Percentiles rank a stretch among this genome's conserved stretches.
These are phyloP conservation scores for Thalassiosira hispida DNA, from an alignment of 352 stramenopile species.

Conservation along the genomic window DNA sequence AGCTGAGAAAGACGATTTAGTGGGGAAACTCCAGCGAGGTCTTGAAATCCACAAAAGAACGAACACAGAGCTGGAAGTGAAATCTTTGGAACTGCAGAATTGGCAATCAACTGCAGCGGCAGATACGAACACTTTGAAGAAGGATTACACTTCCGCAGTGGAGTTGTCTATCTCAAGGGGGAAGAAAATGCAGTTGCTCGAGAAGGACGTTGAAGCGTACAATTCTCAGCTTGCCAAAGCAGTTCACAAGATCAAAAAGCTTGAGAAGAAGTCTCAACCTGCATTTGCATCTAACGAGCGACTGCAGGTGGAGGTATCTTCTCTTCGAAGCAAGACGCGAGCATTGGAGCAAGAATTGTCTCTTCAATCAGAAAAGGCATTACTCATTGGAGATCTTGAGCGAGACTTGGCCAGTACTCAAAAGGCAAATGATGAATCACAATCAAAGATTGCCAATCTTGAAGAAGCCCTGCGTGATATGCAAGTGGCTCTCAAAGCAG, in stretches of 20 bases:
- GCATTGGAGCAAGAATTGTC: conserved; percentile 12
- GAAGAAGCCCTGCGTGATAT: conserved; percentile 16
- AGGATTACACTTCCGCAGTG: conserved; percentile 6
- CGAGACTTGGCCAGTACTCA: conserved; percentile 14
- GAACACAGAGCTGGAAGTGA: conserved; percentile 20
- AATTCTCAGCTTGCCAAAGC: conserved; percentile 2
- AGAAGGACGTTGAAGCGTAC: conserved; percentile 3
- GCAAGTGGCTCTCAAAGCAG: conserved; percentile 2
- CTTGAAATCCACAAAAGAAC: conserved; percentile 24
- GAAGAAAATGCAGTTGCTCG: conserved; percentile 4
- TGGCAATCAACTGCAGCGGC: conserved; percentile 4
- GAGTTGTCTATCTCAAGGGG: background rate
- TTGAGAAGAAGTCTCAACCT: conserved; percentile 1
- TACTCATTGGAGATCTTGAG: conserved; percentile 11
- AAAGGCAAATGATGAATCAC: conserved; percentile 14
- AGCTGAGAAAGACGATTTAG: background rate
- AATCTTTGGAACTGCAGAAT: conserved; percentile 20
- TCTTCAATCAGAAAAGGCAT: background rate
- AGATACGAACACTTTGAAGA: background rate
- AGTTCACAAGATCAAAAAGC: conserved; percentile 6
- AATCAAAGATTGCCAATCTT: conserved; percentile 10
- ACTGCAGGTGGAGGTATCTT: conserved; percentile 4
- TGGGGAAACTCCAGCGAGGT: conserved; percentile 14
- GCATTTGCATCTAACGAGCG: background rate
- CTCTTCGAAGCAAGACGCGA: conserved; percentile 4